Evolutionary conservation across 345 rosid species (phyloP), one percentile per base, ranked within the genome.

Genomic region (Hibiscus mutabilis): DNA sequence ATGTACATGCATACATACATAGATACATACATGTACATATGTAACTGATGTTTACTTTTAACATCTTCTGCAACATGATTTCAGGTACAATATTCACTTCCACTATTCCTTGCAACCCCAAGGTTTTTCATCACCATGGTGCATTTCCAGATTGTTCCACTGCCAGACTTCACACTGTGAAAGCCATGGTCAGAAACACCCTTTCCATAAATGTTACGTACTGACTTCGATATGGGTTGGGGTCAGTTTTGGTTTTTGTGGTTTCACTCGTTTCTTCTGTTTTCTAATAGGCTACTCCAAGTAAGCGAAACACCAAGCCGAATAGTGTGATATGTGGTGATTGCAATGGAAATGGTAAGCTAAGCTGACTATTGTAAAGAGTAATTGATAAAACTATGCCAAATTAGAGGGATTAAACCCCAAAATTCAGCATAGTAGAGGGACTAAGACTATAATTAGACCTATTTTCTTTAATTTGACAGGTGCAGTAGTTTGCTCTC

Each of bases 401-500:
- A 16, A 49, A 49, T 15, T 49, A 15, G 55, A 49, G 18, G 55
- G 55, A 16, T 49, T 14, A 5, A 15, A 16, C 0, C 18, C 18
- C 55, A 49, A 49, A 49, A 0, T 49, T 49, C 55, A 49, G 55
- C 18, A 16, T 49, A 49, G 9, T 49, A 49, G 55, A 16, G 55
- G n/a, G 18, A 49, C 9, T 49, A 16, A 16, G 15, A 49, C 55
- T 5, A 5, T 49, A 49, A 49, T 16, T 49, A 14, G 6, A 16
- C 18, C 19, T 15, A 5, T 6, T 57, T 11, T 51, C 1, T 6
- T 57, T 49, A 15, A 29, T 29, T 27, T 8, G 44, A 6, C 65
- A 86, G 88, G 92, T 64, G 88, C 87, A 0, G 82, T 83, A 55
- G 31, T 46, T 37, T 88, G 93, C 64, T 83, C 86, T 8, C 93